phyloP scores from a whole-genome alignment of 345 rosid genomes.

The Psidium guajava region DNA sequence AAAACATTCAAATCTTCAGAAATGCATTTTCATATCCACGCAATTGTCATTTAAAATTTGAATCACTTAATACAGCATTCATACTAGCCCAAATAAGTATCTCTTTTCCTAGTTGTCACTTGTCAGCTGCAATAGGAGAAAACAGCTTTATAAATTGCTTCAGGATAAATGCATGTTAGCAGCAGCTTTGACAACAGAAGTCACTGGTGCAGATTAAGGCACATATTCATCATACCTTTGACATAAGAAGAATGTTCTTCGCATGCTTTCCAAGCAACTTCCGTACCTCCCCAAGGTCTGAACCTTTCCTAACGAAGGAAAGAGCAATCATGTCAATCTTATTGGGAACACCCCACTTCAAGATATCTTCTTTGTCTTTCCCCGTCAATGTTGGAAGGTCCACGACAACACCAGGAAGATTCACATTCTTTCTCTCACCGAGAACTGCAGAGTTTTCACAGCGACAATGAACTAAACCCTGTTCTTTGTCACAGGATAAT shows the following conservation, averaged over 20 bases:
- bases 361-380: constrained; percentile 92
- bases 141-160: background rate
- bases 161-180: background rate
- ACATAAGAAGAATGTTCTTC: constrained; percentile 86
- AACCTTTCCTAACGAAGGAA: constrained; percentile 91
- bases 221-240: constrained; percentile 49
- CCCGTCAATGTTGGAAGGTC: constrained; percentile 93
- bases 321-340: constrained; percentile 95
- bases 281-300: constrained; percentile 79
- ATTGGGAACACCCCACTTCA: constrained; percentile 88
- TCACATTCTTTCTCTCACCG: constrained; percentile 94
- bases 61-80: background rate
- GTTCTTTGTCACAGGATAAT: constrained; percentile 59
- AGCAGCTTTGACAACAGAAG: background rate
- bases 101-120: background rate
- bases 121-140: background rate
- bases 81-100: background rate
- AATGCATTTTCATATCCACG: background rate
- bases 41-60: background rate
- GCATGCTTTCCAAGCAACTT: constrained; percentile 72
- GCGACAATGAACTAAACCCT: constrained; percentile 67
- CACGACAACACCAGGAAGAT: constrained; percentile 94
- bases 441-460: constrained; percentile 93
- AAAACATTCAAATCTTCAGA: background rate
- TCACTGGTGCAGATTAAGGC: background rate